Conservation (phyloP, 441 rosid genomes). For the Gossypium schwendimanii region DNA sequence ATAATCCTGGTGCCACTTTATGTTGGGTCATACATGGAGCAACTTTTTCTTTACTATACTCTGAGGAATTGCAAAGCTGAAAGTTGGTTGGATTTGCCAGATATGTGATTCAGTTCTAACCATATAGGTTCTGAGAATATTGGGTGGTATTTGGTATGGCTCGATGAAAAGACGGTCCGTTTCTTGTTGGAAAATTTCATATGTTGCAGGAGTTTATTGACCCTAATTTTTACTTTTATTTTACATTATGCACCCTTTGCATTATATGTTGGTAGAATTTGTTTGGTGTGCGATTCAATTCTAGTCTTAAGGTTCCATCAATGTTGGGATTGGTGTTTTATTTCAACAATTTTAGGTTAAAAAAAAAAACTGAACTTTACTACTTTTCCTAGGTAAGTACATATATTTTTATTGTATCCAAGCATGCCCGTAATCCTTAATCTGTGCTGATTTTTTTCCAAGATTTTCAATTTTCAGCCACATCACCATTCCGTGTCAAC, state of each 20-base stretch:
- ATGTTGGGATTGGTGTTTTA: neutral
- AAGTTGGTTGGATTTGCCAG: neutral
- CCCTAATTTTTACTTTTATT: neutral
- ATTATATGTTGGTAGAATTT: conserved; percentile 3
- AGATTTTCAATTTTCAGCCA: neutral
- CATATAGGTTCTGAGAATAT: neutral
- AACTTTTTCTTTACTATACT: neutral
- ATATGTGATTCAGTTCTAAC: neutral
- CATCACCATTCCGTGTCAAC: neutral
- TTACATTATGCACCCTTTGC: neutral
- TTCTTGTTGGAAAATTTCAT: neutral
- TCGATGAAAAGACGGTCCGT: neutral
- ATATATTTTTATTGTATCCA: neutral
- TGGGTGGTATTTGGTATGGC: neutral
- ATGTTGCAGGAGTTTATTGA: neutral
- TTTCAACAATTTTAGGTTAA: neutral
- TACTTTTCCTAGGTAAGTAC: neutral
- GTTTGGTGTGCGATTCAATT: neutral
- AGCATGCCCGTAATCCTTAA: neutral
- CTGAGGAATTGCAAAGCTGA: neutral
- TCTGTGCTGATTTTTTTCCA: neutral
- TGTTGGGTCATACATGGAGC: neutral
- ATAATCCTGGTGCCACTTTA: neutral
- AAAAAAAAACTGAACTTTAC: neutral
- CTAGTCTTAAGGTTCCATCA: neutral